Conservation (phyloP, 1,139 yeast genomes). For the Blastobotrys indianensis region DNA sequence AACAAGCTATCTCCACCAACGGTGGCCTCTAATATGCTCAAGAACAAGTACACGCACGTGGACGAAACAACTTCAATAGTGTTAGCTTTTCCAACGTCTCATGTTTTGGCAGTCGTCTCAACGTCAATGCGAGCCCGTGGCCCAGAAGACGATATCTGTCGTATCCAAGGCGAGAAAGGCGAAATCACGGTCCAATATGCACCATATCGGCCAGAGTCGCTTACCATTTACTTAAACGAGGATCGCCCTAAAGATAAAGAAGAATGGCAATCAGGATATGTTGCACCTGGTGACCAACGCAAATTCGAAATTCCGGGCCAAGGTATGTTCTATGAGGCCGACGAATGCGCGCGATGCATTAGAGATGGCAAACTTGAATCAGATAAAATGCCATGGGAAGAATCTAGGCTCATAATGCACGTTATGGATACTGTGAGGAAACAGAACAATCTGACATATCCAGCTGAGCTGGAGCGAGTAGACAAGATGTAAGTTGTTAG, state of each 20-base stretch:
- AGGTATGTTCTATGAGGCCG: slow-evolving; percentile 51
- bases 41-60: slow-evolving; percentile 26
- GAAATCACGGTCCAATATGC: slow-evolving; percentile 28
- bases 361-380: slow-evolving; percentile 36
- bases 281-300: slow-evolving; percentile 5
- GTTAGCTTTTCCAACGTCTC: slow-evolving; percentile 27
- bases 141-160: slow-evolving; percentile 21
- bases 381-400: slow-evolving; percentile 40
- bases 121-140: slow-evolving; percentile 24
- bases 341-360: slow-evolving; percentile 44
- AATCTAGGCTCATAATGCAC: slow-evolving; percentile 42
- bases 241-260: slow-evolving; percentile 12
- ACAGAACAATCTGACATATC: slow-evolving; percentile 41
- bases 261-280: neutral
- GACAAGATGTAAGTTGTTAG: neutral
- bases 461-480: slow-evolving; percentile 33
- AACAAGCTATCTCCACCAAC: slow-evolving; percentile 24
- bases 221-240: slow-evolving; percentile 18
- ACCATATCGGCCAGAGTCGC: slow-evolving; percentile 29
- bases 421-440: slow-evolving; percentile 43
- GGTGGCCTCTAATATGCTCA: slow-evolving; percentile 20
- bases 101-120: slow-evolving; percentile 30
- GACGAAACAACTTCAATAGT: slow-evolving; percentile 29
- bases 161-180: slow-evolving; percentile 34
- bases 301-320: slow-evolving; percentile 22